Evolutionary conservation across 2,329 filamentous ascomycete genomes (phyloP), one percentile per base, ranked within the genome.

Genomic region (Fragosphaeria purpurea): DNA sequence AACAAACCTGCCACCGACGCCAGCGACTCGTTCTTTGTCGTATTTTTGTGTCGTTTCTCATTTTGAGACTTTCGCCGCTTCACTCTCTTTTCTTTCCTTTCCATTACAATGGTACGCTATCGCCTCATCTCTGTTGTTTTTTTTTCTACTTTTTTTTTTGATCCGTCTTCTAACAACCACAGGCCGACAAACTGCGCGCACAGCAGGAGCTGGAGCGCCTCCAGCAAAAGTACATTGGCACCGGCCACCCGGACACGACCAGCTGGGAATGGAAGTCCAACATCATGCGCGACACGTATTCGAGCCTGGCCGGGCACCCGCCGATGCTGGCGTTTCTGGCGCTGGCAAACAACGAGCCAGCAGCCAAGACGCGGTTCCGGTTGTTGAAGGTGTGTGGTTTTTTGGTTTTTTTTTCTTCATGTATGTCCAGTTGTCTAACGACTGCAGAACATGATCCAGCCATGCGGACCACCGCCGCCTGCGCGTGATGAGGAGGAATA

Each of bases 251-350:
- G 42, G 93, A 98, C 71, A 97, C 91, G 11, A 95, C 89, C 32
- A 94, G 88, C 67, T 93, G 93, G 82, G 93, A 98, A 71, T 98
- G 90, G 89, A 85, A 85, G 47, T 90, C 86, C 53, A 98, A 97
- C 72, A 91, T 97, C 64, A 80, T 89, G 64, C 89, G 93, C 65
- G 93, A 98, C 72, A 94, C 85, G 30, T 90, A 91, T 65, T 81
- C 89, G 22, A 89, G 83, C 56, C 90, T 95, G 61, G 79, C 93
- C 57, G 93, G 93, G 22, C 93, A 98, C 65, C 86, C 89, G 12
- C 86, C 89, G 7, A 75, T 96, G 54, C 75, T 97, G 12, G 82
- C 86, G 40, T 96, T 95, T 67, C 89, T 96, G 74, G 79, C 86
- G 13, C 82, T 97, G 46, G 91, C 90, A 0, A 82, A 94, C 71